Evolutionary conservation across 495 filamentous ascomycete genomes (phyloP).

Genomic region (Filosporella fistucella): DNA sequence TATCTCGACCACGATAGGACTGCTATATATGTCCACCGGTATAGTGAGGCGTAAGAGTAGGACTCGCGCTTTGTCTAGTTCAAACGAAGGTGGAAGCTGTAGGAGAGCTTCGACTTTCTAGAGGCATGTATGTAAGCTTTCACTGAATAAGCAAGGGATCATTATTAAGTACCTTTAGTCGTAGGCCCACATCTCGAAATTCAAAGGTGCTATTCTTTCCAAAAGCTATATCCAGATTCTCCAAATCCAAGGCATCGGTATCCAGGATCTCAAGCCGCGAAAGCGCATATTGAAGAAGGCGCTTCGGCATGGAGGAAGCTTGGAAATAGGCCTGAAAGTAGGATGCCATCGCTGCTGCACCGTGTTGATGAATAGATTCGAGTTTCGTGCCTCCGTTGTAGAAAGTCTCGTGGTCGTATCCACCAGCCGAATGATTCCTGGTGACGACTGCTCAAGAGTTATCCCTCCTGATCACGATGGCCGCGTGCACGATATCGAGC

Average conservation of each 20-base stretch:
- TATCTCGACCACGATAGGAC: conserved; percentile 70
- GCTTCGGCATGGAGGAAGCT: conserved; percentile 76
- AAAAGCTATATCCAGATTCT: conserved; percentile 71
- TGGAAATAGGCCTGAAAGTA: conserved; percentile 68
- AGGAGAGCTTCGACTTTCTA: conserved; percentile 74
- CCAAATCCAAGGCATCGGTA: conserved; percentile 70
- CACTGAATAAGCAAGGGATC: neutral
- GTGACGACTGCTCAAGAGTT: conserved; percentile 5
- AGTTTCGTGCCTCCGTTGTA: conserved; percentile 2
- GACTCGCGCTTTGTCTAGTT: conserved; percentile 65
- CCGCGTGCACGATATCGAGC: conserved; percentile 18
- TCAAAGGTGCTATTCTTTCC: conserved; percentile 75
- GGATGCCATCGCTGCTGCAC: conserved; percentile 37
- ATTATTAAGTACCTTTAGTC: conserved; percentile 51
- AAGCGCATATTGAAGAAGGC: conserved; percentile 74
- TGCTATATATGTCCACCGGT: conserved; percentile 76
- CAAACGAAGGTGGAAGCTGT: conserved; percentile 62
- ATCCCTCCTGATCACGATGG: conserved; percentile 12
- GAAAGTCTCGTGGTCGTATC: no score
- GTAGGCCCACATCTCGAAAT: conserved; percentile 74
- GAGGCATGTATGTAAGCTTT: conserved; percentile 7
- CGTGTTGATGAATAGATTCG: neutral
- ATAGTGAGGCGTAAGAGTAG: conserved; percentile 69
- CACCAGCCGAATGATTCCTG: neutral
- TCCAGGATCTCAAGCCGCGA: conserved; percentile 78